These are phyloP conservation scores for Rhizoclosmatium sp. DNA, from an alignment of 192 early-diverging fungal genomes.

Conservation along the genomic window DNA sequence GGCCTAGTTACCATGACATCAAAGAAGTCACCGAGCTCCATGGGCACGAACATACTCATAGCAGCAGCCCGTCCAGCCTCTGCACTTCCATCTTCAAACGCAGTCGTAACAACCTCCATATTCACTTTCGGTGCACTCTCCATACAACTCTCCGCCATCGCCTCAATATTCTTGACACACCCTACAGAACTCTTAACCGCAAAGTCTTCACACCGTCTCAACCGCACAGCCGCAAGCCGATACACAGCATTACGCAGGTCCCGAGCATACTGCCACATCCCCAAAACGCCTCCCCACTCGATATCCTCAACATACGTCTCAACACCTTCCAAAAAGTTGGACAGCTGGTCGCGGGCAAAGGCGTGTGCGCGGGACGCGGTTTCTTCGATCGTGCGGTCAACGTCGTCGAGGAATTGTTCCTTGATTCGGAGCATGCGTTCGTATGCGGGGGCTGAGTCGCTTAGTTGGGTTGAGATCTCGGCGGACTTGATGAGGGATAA, in stretches of 20 bases:
- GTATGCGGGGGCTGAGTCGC: conserved; percentile 68
- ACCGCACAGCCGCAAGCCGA: conserved; percentile 47
- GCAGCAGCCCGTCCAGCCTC: conserved; percentile 39
- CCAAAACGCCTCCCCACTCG: conserved; percentile 81
- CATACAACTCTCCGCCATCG: conserved; percentile 45
- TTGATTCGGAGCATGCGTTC: conserved; percentile 79
- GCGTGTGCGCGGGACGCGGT: conserved; percentile 44
- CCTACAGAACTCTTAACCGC: conserved; percentile 45
- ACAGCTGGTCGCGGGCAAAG: conserved; percentile 42
- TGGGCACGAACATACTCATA: conserved; percentile 34
- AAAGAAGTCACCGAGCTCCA: conserved; percentile 62
- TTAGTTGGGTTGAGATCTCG: conserved; percentile 58
- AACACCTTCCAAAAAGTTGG: conserved; percentile 70
- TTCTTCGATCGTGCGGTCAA: conserved; percentile 55
- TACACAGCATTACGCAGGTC: conserved; percentile 68
- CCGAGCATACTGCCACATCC: conserved; percentile 87
- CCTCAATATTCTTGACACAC: conserved; percentile 52
- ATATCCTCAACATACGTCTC: conserved; percentile 72
- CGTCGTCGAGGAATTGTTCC: conserved; percentile 68
- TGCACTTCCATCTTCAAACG: conserved; percentile 48
- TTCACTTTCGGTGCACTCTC: conserved; percentile 45
- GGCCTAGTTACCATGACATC: conserved; percentile 38
- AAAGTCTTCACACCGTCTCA: conserved; percentile 51
- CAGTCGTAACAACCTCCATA: conserved; percentile 38
- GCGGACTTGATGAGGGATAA: conserved; percentile 66